Evolutionary conservation across 2,329 filamentous ascomycete genomes (phyloP).

Genomic region (Penicillium digitatum): DNA sequence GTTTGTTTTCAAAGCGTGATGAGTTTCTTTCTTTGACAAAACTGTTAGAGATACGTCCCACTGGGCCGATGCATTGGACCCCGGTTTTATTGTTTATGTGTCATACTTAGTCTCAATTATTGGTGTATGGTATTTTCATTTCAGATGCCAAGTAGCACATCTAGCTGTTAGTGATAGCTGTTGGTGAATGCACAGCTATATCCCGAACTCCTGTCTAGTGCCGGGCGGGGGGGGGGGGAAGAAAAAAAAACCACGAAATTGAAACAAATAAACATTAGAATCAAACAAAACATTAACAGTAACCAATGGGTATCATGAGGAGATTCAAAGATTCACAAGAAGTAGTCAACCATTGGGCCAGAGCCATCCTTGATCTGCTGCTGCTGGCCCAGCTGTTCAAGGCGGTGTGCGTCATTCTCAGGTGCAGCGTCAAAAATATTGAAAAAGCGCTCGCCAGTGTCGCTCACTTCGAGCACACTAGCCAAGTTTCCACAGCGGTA

Average conservation of each 20-base stretch:
- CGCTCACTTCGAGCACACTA: constrained; percentile 92
- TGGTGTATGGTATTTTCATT: constrained; percentile 10
- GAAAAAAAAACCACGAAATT: constrained; percentile 9
- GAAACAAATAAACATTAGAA: constrained; percentile 7
- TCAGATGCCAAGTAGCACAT: constrained; percentile 11
- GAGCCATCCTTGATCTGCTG: constrained; percentile 67
- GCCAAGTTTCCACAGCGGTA: constrained; percentile 97
- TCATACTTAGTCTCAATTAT: constrained; percentile 7
- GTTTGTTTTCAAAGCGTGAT: constrained; percentile 27
- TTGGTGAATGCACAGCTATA: constrained; percentile 28
- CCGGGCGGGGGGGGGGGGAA: not conserved
- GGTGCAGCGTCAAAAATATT: constrained; percentile 97
- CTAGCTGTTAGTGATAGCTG: constrained; percentile 25
- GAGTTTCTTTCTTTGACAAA: constrained; percentile 29
- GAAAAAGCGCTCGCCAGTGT: constrained; percentile 88
- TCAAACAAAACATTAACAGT: constrained; percentile 9
- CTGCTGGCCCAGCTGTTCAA: constrained; percentile 69
- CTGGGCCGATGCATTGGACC: constrained; percentile 10
- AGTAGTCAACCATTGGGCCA: constrained; percentile 65
- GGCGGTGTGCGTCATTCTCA: constrained; percentile 80
- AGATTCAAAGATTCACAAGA: constrained; percentile 50
- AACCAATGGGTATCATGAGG: constrained; percentile 54
- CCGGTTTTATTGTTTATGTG: constrained; percentile 12
- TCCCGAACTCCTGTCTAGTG: constrained; percentile 30
- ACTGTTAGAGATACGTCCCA: constrained; percentile 26